A percentile compares a stretch with the other conserved stretches of the same genome.
These are phyloP conservation scores for Lactarius sanguifluus DNA, from an alignment of 768 basidiomycete species.

Conservation along the genomic window DNA sequence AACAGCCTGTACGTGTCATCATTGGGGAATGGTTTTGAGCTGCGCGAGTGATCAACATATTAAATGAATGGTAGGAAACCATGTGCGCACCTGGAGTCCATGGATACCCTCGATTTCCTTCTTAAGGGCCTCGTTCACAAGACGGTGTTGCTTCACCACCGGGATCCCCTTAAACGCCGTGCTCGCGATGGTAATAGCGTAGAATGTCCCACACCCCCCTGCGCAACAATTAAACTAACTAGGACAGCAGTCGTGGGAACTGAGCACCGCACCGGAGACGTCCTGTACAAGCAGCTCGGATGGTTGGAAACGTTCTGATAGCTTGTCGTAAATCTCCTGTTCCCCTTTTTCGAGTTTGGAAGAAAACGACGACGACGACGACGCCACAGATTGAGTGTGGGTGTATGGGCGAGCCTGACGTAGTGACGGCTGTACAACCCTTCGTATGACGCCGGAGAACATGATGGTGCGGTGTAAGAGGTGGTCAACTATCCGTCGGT, in stretches of 20 bases:
- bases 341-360: slow-evolving; percentile 57
- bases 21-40: slow-evolving; percentile 25
- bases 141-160: slow-evolving; percentile 89
- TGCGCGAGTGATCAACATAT: slow-evolving; percentile 2
- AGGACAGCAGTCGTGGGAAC: slow-evolving; percentile 7
- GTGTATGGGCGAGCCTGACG: slow-evolving; percentile 28
- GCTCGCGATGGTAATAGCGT: slow-evolving; percentile 86
- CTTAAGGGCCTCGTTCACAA: slow-evolving; percentile 85
- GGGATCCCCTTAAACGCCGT: slow-evolving; percentile 81
- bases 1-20: not conserved
- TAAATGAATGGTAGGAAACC: not conserved
- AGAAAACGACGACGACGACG: slow-evolving; percentile 14
- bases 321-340: slow-evolving; percentile 65
- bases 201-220: slow-evolving; percentile 99
- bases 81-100: slow-evolving; percentile 76
- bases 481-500: not conserved
- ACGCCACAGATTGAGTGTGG: slow-evolving; percentile 19
- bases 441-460: slow-evolving; percentile 32
- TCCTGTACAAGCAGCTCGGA: slow-evolving; percentile 85
- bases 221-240: not conserved
- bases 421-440: slow-evolving; percentile 27
- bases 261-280: slow-evolving; percentile 73
- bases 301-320: slow-evolving; percentile 74
- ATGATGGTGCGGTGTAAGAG: slow-evolving; percentile 23
- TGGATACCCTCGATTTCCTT: slow-evolving; percentile 90